phyloP scores from a whole-genome alignment of 108 stramenopile species.

The Fragilaria radians region DNA sequence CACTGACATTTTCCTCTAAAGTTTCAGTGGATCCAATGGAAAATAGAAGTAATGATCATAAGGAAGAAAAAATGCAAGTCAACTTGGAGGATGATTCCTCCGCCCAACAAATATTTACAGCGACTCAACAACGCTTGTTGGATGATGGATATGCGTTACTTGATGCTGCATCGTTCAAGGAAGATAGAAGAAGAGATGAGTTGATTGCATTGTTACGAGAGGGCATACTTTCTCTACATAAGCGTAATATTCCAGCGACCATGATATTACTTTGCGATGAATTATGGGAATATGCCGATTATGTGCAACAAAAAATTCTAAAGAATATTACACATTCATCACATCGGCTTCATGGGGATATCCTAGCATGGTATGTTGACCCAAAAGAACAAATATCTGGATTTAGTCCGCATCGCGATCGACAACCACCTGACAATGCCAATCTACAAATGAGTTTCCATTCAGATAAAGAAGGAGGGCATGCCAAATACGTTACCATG shows the following conservation, averaged over 20 bases:
- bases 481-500: slow-evolving; percentile 68
- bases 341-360: slow-evolving; percentile 56
- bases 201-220: slow-evolving; percentile 11
- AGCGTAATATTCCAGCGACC: slow-evolving; percentile 40
- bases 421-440: slow-evolving; percentile 13
- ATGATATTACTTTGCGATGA: slow-evolving; percentile 62
- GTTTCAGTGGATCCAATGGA: too few species aligned
- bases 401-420: slow-evolving; percentile 33
- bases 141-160: slow-evolving; percentile 33
- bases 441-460: slow-evolving; percentile 32
- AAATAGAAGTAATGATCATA: too few species aligned
- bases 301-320: slow-evolving; percentile 17
- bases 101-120: too few species aligned
- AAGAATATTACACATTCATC: slow-evolving; percentile 15
- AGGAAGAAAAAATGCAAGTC: too few species aligned
- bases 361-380: slow-evolving; percentile 72
- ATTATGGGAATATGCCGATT: slow-evolving; percentile 48
- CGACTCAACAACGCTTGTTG: too few species aligned
- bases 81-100: too few species aligned
- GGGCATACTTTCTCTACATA: slow-evolving; percentile 20
- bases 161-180: slow-evolving; percentile 21
- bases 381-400: slow-evolving; percentile 32
- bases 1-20: too few species aligned
- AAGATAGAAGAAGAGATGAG: background rate
- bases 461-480: slow-evolving; percentile 24